phyloP scores from a whole-genome alignment of 768 basidiomycete species.

The Leccinum fibrillosum region DNA sequence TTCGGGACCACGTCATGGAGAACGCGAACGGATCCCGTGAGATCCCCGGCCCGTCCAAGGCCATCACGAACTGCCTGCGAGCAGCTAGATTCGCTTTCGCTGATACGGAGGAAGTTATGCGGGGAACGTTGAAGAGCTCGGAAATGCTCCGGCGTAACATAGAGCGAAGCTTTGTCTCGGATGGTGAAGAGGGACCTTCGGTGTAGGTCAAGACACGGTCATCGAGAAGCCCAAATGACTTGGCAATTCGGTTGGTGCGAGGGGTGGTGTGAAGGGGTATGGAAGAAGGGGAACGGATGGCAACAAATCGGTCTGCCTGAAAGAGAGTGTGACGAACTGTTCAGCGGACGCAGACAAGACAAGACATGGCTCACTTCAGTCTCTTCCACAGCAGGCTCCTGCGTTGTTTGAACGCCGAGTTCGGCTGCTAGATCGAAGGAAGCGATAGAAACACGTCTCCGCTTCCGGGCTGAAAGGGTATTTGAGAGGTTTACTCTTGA shows the following conservation, averaged over 20 bases:
- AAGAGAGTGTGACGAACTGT: not conserved
- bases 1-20: conserved; percentile 59
- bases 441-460: conserved; percentile 40
- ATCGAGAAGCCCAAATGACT: conserved; percentile 56
- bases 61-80: conserved; percentile 52
- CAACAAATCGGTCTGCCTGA: conserved; percentile 62
- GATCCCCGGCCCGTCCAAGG: conserved; percentile 65
- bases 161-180: conserved; percentile 41
- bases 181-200: conserved; percentile 34
- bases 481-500: conserved; percentile 38
- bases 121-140: conserved; percentile 42
- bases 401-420: conserved; percentile 18
- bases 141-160: conserved; percentile 53
- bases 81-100: conserved; percentile 56
- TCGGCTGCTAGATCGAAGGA: conserved; percentile 38
- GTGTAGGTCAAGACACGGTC: conserved; percentile 54
- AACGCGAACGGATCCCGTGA: conserved; percentile 50
- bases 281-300: conserved; percentile 46
- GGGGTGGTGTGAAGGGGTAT: conserved; percentile 62
- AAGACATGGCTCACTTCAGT: conserved; percentile 24
- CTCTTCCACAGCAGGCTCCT: conserved; percentile 23
- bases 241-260: conserved; percentile 64
- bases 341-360: not conserved
- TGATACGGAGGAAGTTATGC: conserved; percentile 38
- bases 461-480: conserved; percentile 39